These are phyloP conservation scores for Xylariomycetidae sp. DNA, from an alignment of 2,329 filamentous ascomycete genomes.

Conservation along the genomic window DNA sequence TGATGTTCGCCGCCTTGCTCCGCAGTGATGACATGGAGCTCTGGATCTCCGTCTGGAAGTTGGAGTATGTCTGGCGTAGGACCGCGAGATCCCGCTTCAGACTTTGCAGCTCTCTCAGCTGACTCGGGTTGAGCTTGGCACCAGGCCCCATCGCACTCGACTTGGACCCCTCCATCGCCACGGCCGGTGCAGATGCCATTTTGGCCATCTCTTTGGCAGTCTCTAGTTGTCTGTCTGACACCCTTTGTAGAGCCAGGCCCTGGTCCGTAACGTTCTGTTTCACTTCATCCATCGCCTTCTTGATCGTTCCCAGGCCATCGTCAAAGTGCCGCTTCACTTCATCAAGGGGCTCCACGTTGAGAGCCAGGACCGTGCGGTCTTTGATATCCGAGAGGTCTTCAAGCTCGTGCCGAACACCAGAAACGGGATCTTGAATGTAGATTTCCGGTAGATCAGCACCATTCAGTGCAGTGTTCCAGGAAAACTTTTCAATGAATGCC, in stretches of 20 bases:
- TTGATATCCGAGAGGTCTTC: slow-evolving; percentile 92
- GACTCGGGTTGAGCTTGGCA: slow-evolving; percentile 48
- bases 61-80: slow-evolving; percentile 86
- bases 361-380: slow-evolving; percentile 86
- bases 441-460: slow-evolving; percentile 92
- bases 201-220: slow-evolving; percentile 78
- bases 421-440: slow-evolving; percentile 93
- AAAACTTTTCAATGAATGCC: slow-evolving; percentile 98
- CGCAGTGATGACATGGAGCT: slow-evolving; percentile 80
- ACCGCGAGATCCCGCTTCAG: slow-evolving; percentile 85
- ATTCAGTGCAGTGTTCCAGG: slow-evolving; percentile 95
- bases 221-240: slow-evolving; percentile 87
- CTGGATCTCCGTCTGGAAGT: slow-evolving; percentile 82
- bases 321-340: slow-evolving; percentile 97
- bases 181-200: slow-evolving; percentile 41
- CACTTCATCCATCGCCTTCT: slow-evolving; percentile 77
- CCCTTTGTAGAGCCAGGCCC: slow-evolving; percentile 70
- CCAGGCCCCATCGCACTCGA: slow-evolving; percentile 25
- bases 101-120: slow-evolving; percentile 72
- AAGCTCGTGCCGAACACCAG: slow-evolving; percentile 91
- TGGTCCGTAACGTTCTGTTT: slow-evolving; percentile 81
- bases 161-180: slow-evolving; percentile 45
- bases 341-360: slow-evolving; percentile 89
- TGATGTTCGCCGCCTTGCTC: slow-evolving; percentile 74
- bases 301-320: slow-evolving; percentile 76